Conservation (phyloP, 768 basidiomycete genomes). For the Rhizopogon sp. region DNA sequence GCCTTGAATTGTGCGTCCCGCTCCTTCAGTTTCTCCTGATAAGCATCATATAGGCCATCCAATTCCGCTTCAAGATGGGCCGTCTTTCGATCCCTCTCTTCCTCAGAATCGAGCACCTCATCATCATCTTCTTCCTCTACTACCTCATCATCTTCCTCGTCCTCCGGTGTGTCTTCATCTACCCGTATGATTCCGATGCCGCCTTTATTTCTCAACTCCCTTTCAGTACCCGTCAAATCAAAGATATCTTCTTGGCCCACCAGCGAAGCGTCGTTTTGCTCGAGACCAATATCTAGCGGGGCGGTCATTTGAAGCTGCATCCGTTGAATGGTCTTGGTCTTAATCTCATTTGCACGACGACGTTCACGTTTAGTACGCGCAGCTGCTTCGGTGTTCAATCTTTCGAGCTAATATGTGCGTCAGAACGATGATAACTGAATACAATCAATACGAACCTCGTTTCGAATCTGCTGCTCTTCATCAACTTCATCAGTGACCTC, state of each 20-base stretch:
- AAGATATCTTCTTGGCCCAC: conserved; percentile 85
- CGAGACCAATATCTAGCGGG: conserved; percentile 92
- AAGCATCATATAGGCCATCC: conserved; percentile 85
- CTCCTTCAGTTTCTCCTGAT: conserved; percentile 74
- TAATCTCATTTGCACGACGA: conserved; percentile 83
- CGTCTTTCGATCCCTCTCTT: conserved; percentile 63
- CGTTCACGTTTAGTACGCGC: conserved; percentile 75
- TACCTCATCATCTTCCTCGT: conserved; percentile 34
- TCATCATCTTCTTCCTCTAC: conserved; percentile 30
- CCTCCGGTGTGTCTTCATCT: conserved; percentile 38
- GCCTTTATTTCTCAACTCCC: conserved; percentile 34
- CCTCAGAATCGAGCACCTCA: conserved; percentile 54
- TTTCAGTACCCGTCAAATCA: conserved; percentile 67
- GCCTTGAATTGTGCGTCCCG: conserved; percentile 86
- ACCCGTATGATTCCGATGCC: conserved; percentile 34
- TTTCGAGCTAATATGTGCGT: conserved; percentile 57
- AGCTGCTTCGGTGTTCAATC: conserved; percentile 71
- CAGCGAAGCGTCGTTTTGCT: conserved; percentile 72
- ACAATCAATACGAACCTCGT: conserved; percentile 57
- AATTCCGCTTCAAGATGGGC: conserved; percentile 75
- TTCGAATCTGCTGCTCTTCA: conserved; percentile 85
- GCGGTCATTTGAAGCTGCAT: conserved; percentile 98
- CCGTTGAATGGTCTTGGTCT: conserved; percentile 81
- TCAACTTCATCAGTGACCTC: conserved; percentile 67
- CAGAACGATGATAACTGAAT: conserved; percentile 4